Conservation (phyloP, 805 yeast species). For the Pichia cephalocereana region DNA sequence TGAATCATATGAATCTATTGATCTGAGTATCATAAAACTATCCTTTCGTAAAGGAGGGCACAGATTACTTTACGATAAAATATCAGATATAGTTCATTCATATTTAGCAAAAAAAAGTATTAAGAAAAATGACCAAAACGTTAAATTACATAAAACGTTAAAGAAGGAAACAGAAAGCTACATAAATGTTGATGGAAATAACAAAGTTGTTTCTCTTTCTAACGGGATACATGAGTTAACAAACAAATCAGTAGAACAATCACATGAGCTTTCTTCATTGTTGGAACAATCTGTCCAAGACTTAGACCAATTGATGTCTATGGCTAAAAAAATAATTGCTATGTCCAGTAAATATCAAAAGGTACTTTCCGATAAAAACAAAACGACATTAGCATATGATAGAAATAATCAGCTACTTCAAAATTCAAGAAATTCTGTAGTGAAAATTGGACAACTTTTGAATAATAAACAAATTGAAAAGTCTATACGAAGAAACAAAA, state of each 20-base stretch:
- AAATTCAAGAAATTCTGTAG: constrained; percentile 22
- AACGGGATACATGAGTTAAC: constrained; percentile 67
- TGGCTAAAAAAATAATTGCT: constrained; percentile 62
- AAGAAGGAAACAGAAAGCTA: no score
- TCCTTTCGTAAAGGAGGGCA: constrained; percentile 75
- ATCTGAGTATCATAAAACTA: constrained; percentile 39
- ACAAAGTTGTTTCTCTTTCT: background rate
- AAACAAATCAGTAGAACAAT: constrained; percentile 41
- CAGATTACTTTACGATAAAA: constrained; percentile 30
- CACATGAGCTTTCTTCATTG: constrained; percentile 50
- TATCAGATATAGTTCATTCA: background rate
- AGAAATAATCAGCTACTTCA: constrained; percentile 20
- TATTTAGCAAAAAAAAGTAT: background rate
- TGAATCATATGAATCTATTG: constrained; percentile 12
- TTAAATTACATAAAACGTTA: background rate
- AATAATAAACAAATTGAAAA: constrained; percentile 21
- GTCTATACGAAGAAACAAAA: constrained; percentile 15
- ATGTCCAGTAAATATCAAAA: constrained; percentile 40
- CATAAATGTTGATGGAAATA: background rate
- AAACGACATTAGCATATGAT: constrained; percentile 12
- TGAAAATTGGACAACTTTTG: constrained; percentile 21
- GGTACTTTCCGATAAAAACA: constrained; percentile 12
- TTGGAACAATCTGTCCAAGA: constrained; percentile 67
- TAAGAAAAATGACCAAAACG: background rate
- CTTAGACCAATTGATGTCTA: constrained; percentile 64